Conservation (phyloP, 257 asterid species). For the Solanum commersonii region DNA sequence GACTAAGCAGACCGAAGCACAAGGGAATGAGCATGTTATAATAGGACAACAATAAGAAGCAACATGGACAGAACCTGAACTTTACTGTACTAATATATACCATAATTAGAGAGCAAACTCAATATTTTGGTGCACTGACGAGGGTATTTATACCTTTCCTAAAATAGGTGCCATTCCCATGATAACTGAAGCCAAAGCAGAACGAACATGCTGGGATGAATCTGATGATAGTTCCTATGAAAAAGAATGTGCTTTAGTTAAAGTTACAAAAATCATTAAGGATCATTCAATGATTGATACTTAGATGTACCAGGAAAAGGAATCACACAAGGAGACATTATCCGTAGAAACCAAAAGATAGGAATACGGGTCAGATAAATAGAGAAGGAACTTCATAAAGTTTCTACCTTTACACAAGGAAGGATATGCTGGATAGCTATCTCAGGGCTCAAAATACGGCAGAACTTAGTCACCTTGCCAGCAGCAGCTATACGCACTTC, state of each 20-base stretch:
- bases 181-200: constrained; percentile 39
- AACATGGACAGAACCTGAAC: neutral
- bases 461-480: constrained; percentile 35
- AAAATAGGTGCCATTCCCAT: constrained; percentile 39
- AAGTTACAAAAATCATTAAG: neutral
- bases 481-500: constrained; percentile 44
- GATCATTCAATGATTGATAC: neutral
- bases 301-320: neutral
- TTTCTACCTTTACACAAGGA: constrained; percentile 31
- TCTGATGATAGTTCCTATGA: constrained; percentile 28
- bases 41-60: neutral
- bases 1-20: neutral
- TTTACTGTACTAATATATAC: neutral
- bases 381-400: neutral
- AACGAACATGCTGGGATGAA: constrained; percentile 38
- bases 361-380: neutral
- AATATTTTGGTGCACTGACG: neutral
- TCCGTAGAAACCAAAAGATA: neutral
- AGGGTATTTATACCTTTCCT: constrained; percentile 20
- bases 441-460: constrained; percentile 29
- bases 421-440: constrained; percentile 31
- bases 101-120: neutral
- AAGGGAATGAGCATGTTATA: neutral
- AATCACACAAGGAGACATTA: neutral
- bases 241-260: neutral